Percentiles rank a stretch among this genome's conserved stretches.
phyloP scores from a whole-genome alignment of 169 alveolate species.

The Cryptosporidium felis region DNA sequence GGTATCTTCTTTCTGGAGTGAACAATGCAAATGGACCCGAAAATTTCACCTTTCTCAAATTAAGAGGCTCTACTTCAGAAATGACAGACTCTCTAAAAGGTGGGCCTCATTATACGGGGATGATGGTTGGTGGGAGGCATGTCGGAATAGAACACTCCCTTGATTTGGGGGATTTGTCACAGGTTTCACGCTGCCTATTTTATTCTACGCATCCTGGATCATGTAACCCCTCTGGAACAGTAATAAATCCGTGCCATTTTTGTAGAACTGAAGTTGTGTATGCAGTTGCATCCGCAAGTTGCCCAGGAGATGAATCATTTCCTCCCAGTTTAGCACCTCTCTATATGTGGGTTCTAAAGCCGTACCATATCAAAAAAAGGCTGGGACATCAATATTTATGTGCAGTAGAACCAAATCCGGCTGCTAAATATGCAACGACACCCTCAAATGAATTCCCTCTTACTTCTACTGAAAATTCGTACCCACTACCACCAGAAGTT shows the following conservation, averaged over 20 bases:
- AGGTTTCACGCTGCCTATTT: constrained; percentile 45
- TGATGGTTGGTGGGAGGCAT: constrained; percentile 71
- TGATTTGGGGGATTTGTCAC: constrained; percentile 67
- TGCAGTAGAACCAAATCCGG: constrained; percentile 70
- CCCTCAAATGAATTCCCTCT: constrained; percentile 21
- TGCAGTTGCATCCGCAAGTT: constrained; percentile 67
- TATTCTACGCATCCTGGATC: constrained; percentile 57
- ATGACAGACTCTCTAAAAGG: constrained; percentile 1
- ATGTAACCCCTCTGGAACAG: constrained; percentile 69
- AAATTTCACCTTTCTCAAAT: not conserved
- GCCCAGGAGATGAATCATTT: constrained; percentile 69
- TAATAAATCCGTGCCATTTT: constrained; percentile 65
- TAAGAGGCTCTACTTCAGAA: constrained; percentile 22
- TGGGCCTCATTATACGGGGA: constrained; percentile 69
- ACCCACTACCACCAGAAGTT: constrained; percentile 58
- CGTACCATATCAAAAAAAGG: constrained; percentile 50
- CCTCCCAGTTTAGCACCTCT: constrained; percentile 72
- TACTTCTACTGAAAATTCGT: constrained; percentile 31
- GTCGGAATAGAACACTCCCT: constrained; percentile 65
- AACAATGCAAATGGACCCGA: not conserved
- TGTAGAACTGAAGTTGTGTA: constrained; percentile 70
- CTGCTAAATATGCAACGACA: constrained; percentile 55
- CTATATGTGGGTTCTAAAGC: constrained; percentile 67
- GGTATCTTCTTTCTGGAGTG: not conserved
- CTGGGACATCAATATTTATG: constrained; percentile 62